Base-by-base conservation (phyloP, 1,139 yeast genomes). In the Debaryomyces psychrophilus region DNA sequence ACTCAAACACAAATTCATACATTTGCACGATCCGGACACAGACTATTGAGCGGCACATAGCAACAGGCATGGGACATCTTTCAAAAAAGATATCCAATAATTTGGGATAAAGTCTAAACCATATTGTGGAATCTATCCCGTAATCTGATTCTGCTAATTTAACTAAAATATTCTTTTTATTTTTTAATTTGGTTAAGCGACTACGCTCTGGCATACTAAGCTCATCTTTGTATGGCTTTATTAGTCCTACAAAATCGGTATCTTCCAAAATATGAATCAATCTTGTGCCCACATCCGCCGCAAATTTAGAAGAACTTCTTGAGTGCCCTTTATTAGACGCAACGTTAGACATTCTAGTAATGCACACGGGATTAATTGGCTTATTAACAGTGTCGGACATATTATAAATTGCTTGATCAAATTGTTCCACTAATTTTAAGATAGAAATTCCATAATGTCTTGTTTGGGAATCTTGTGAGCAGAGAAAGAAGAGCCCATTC, bases 91-190 rank as follows among this genome's bases (percentile, higher is more conserved):
- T 75, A 36, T 79, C 83, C 41, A 93, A 69, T 4, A 95, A 69
- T 39, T 78, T 80, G 1, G 98, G 98, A 58, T 87, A 92, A 1
- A 87, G 79, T 54, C 96, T 79, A 56, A 92, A 85, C 99, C 99
- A 95, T 20, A 95, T 70, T 0, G 99, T 96, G 1, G 96, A 85
- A 64, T 95, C 99, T 8, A 93, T 92, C 2, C 98, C 97, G 59
- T 90, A 87, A 51, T 88, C 96, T 2, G 96, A 87, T 56, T 89
- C 97, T 0, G 96, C 97, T 11, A 93, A 68, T 44, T 83, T 76
- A 0, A 87, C 73, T 20, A 95, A 67, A 2, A 88, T 78, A 27
- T 87, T 87, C 49, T 82, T 81, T 53, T 81, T 83, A 41, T 74
- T 73, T 49, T 79, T 81, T 41, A 93, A 66, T 56, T 87, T 87